These are phyloP conservation scores for Maudiozyma bulderi DNA, from an alignment of 805 yeast genomes.

Conservation along the genomic window DNA sequence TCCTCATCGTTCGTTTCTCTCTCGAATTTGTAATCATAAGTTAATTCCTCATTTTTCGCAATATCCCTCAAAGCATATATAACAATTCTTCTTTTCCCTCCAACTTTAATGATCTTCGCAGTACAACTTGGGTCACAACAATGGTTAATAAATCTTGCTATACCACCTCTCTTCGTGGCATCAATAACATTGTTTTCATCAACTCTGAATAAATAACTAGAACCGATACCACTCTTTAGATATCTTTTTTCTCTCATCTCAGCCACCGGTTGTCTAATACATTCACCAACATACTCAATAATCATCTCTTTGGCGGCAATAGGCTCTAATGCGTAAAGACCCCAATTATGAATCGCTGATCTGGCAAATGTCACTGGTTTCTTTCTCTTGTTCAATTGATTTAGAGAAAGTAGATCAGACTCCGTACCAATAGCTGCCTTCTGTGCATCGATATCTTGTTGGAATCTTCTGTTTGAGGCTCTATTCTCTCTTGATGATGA, in stretches of 20 bases:
- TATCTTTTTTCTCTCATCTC: conserved; percentile 85
- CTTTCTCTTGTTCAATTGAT: conserved; percentile 79
- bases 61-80: conserved; percentile 87
- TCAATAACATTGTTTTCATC: conserved; percentile 93
- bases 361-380: conserved; percentile 95
- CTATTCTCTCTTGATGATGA: conserved; percentile 79
- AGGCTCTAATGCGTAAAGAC: conserved; percentile 88
- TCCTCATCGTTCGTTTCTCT: conserved; percentile 82
- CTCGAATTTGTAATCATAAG: conserved; percentile 94
- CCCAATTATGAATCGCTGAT: conserved; percentile 98
- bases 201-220: conserved; percentile 83
- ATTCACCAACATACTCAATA: conserved; percentile 94
- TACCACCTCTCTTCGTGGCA: conserved; percentile 95
- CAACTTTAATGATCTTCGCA: conserved; percentile 91
- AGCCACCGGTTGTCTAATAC: conserved; percentile 87
- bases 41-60: conserved; percentile 80
- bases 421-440: conserved; percentile 70
- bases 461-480: conserved; percentile 79
- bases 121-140: conserved; percentile 97
- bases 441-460: conserved; percentile 79
- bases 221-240: conserved; percentile 85
- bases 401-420: conserved; percentile 70
- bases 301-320: conserved; percentile 96
- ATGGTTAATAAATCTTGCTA: conserved; percentile 93
- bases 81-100: conserved; percentile 87